These are phyloP conservation scores for Porodaedalea pini DNA, from an alignment of 1,284 basidiomycete species.

Conservation along the genomic window DNA sequence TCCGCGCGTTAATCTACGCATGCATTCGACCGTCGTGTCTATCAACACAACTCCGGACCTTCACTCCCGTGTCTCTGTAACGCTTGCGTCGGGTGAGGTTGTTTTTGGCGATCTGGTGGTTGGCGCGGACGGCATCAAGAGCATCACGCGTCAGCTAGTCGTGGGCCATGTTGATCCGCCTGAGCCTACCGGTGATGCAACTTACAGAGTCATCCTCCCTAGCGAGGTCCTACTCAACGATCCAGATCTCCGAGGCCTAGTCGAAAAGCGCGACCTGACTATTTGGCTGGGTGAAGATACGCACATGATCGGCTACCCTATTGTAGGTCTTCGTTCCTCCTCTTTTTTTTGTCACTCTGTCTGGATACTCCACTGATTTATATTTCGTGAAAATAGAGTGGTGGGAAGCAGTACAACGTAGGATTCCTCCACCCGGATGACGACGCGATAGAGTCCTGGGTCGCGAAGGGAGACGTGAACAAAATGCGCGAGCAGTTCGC, in stretches of 20 bases:
- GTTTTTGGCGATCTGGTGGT: conserved; percentile 45
- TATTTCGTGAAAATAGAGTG: too few relatives aligned
- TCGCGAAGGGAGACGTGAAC: conserved; percentile 28
- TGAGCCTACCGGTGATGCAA: conserved; percentile 51
- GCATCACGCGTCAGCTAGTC: conserved; percentile 47
- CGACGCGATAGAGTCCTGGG: not conserved
- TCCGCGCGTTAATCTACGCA: conserved; percentile 27
- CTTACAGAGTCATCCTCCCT: conserved; percentile 47
- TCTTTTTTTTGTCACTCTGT: not conserved
- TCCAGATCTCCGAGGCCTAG: conserved; percentile 39
- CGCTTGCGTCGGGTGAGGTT: conserved; percentile 36
- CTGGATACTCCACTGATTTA: too few relatives aligned
- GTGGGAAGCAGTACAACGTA: not conserved
- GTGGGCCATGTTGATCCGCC: conserved; percentile 28
- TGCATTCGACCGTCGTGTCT: conserved; percentile 27
- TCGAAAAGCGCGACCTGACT: conserved; percentile 29
- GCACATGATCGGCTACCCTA: conserved; percentile 32
- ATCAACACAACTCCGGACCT: conserved; percentile 36
- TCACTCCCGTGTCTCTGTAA: conserved; percentile 30
- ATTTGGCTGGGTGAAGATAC: conserved; percentile 31
- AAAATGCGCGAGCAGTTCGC: conserved; percentile 29
- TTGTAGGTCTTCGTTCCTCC: conserved; percentile 23
- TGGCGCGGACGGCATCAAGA: conserved; percentile 53
- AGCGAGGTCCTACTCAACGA: conserved; percentile 43
- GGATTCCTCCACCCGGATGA: not conserved